Percentiles rank a stretch among this genome's conserved stretches.
These are phyloP conservation scores for Fomitopsis pinicola DNA, from an alignment of 1,284 basidiomycete genomes.

Conservation along the genomic window DNA sequence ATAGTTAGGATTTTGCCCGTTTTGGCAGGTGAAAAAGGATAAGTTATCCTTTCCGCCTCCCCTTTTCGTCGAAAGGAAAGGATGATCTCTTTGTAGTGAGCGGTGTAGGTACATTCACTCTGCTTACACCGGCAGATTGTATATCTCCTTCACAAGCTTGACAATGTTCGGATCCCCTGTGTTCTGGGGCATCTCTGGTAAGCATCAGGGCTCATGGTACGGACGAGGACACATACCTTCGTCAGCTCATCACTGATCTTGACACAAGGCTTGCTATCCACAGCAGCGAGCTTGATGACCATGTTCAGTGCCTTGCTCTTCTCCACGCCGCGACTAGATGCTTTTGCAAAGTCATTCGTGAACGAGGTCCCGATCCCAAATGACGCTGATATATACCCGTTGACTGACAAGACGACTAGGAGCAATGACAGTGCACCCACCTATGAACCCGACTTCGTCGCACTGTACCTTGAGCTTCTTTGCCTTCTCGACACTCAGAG, in stretches of 20 bases:
- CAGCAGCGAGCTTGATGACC: conserved; percentile 84
- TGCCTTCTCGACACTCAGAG: conserved; percentile 69
- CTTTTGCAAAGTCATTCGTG: conserved; percentile 80
- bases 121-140: conserved; percentile 9
- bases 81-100: no score
- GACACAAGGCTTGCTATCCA: conserved; percentile 74
- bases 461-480: conserved; percentile 69
- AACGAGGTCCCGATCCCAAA: conserved; percentile 92
- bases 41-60: no score
- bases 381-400: conserved; percentile 38
- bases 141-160: conserved; percentile 38
- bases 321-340: conserved; percentile 48
- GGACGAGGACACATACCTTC: conserved; percentile 52
- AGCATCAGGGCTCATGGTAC: not conserved
- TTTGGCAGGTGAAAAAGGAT: no score
- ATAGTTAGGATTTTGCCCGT: no score
- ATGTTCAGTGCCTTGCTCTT: conserved; percentile 86
- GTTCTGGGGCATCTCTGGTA: conserved; percentile 27
- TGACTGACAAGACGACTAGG: not conserved
- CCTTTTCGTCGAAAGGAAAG: no score
- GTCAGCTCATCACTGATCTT: conserved; percentile 90
- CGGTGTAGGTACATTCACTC: not conserved
- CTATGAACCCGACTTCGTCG: conserved; percentile 69
- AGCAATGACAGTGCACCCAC: conserved; percentile 34
- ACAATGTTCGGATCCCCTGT: conserved; percentile 42